Base-by-base conservation (phyloP, 2,329 filamentous ascomycete species). In the Neobulgaria alba region DNA sequence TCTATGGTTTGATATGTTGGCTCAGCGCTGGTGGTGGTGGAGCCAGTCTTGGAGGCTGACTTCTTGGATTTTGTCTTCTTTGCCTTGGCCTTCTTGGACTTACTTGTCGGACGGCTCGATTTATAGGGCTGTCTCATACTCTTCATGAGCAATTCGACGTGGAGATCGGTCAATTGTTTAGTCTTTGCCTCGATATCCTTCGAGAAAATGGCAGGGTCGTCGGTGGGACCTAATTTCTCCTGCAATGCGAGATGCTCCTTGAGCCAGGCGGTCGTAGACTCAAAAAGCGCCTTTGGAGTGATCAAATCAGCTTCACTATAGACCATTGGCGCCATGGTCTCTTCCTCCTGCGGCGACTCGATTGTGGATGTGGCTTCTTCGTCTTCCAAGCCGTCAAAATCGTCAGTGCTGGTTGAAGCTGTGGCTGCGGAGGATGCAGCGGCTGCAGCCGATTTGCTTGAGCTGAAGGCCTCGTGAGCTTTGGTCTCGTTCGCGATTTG, bases 301-400 rank as follows among this genome's bases (percentile, higher is more conserved):
- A 72, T 68, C 21, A 95, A 67, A 55, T 96, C 89, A 20, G 82
- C 75, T 7, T 77, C 65, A 1, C 73, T 81, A 65, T 93, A 93
- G 29, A 83, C 66, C 14, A 82, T 75, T 31, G 81, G 75, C 17
- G 74, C 64, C 14, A 77, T 72, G 0, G 75, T 73, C 65, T 63
- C 33, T 61, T 66, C 51, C 59, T 74, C 54, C 57, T 59, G 53
- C 15, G 61, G 58, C 8, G 52, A 50, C 7, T 55, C 49, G 9
- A 15, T n/a, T 10, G 54, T 57, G 23, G 58, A 56, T 2, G 58
- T 57, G 5, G 59, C 56, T n/a, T 55, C 50, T n/a, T 86, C 82
- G 38, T 92, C 86, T 48, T 94, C 88, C 1, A 92, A 75, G n/a
- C 79, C 83, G 23, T 79, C 85, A 54, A 85, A 79, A 2, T 77